Conservation (phyloP, 306 rosid genomes). For the Calophaca sinica region DNA sequence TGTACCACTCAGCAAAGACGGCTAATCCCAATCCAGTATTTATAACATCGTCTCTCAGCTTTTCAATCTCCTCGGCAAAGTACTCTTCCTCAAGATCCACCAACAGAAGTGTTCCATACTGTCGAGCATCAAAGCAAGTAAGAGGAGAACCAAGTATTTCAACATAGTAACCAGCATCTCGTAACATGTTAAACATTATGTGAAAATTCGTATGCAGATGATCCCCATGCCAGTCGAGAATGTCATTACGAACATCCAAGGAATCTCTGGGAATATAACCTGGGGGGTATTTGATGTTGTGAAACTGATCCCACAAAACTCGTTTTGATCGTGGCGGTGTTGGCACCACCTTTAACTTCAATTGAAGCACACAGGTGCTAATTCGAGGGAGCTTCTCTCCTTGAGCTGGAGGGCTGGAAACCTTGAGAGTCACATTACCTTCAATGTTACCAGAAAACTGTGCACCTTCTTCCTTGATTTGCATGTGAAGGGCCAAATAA, state of each 20-base stretch:
- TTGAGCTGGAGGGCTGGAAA: constrained; percentile 81
- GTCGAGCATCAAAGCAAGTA: constrained; percentile 92
- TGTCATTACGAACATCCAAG: constrained; percentile 96
- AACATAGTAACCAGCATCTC: constrained; percentile 87
- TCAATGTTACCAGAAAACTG: constrained; percentile 88
- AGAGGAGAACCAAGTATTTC: constrained; percentile 96
- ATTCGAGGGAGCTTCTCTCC: constrained; percentile 65
- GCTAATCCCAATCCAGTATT: constrained; percentile 87
- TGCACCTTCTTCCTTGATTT: constrained; percentile 93
- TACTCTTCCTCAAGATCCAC: constrained; percentile 99
- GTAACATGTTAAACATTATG: constrained; percentile 94
- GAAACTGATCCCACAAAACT: constrained; percentile 98
- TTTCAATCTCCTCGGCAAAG: constrained; percentile 94
- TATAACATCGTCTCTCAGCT: constrained; percentile 84
- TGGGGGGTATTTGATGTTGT: constrained; percentile 93
- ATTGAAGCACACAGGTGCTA: constrained; percentile 86
- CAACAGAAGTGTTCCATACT: constrained; percentile 87
- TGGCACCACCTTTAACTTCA: constrained; percentile 89
- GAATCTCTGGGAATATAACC: constrained; percentile 99
- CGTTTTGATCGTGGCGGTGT: constrained; percentile 86
- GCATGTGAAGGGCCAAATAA: constrained; percentile 91
- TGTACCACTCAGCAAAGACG: constrained; percentile 98
- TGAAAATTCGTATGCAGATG: constrained; percentile 95
- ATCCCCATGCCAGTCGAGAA: constrained; percentile 99
- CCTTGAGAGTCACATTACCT: constrained; percentile 87